Base-by-base conservation (phyloP, 2,329 filamentous ascomycete species). In the Penicillium sp. region DNA sequence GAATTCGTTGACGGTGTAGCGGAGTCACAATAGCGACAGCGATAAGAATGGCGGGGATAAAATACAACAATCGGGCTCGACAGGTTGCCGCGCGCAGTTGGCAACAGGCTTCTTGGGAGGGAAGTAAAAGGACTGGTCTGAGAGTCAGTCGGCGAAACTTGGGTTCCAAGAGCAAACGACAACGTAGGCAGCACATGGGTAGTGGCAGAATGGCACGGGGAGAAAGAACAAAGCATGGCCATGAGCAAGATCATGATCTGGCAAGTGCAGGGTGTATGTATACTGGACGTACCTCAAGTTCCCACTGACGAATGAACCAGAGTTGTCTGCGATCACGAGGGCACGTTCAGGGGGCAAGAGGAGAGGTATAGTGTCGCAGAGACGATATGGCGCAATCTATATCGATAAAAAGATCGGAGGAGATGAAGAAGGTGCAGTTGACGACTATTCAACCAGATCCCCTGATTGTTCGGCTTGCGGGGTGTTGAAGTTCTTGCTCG, bases 401-500 rank as follows among this genome's bases (percentile, higher is more conserved):
- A 31, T 28, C 27, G 14, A 19, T 14, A 8, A 19, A 19, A 31
- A 27, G 28, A 33, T 27, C 22, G 10, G 36, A 41, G 14, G 28
- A 8, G 22, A 25, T 25, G 6, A 9, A 7, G 9, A 33, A 18
- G 13, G 2, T 11, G 12, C 14, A 7, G 6, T 16, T 47, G 14
- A 29, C 37, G 30, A 41, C 22, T 22, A 14, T 29, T 41, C 37
- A 22, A 14, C 14, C 28, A 29, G 29, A n/a, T 10, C 37, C 28
- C 41, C 30, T n/a, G 38, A 16, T 12, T 29, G 38, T 36, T 12
- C 25, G 33, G n/a, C 38, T 43, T 29, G 41, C 36, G 47, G 47
- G 47, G 11, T 40, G 41, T 49, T 35, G 41, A 49, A 46, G 47
- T 40, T 49, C 41, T 49, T 16, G 33, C 42, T 13, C 30, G 46